phyloP scores from a whole-genome alignment of 108 stramenopile species.

The Cyclotella sp. region DNA sequence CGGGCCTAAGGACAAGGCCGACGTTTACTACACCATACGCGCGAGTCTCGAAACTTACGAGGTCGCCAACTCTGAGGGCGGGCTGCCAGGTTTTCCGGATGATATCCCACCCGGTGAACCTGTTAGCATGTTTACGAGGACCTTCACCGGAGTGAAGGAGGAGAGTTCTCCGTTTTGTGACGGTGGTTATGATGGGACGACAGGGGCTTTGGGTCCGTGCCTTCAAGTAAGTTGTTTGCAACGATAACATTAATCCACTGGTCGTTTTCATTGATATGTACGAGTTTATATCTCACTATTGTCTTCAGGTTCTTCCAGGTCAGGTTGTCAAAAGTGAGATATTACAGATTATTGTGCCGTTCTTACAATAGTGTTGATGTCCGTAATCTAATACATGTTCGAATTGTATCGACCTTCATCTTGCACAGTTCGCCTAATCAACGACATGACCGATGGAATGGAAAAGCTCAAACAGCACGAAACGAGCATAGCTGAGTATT shows the following conservation, averaged over 20 bases:
- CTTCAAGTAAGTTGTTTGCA: neutral
- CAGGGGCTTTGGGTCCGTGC: neutral
- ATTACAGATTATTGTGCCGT: neutral
- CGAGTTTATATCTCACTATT: neutral
- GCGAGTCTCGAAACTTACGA: neutral
- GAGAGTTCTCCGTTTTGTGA: neutral
- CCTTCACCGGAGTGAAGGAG: neutral
- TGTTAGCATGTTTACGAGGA: neutral
- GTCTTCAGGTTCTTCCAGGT: neutral
- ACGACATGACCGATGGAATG: conserved; percentile 1
- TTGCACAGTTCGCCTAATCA: neutral
- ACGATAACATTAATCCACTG: neutral
- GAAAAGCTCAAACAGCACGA: conserved; percentile 3
- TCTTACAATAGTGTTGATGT: no score
- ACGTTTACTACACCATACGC: neutral
- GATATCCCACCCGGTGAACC: neutral
- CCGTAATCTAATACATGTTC: neutral
- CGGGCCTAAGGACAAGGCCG: neutral
- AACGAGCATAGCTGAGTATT: neutral
- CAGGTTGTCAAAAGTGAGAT: neutral
- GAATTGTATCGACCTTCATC: neutral
- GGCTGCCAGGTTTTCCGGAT: conserved; percentile 1
- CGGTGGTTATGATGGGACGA: neutral
- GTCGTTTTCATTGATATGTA: neutral
- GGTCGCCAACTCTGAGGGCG: neutral